phyloP scores from a whole-genome alignment of 2,329 filamentous ascomycete species.

The Spiromastix sp. region DNA sequence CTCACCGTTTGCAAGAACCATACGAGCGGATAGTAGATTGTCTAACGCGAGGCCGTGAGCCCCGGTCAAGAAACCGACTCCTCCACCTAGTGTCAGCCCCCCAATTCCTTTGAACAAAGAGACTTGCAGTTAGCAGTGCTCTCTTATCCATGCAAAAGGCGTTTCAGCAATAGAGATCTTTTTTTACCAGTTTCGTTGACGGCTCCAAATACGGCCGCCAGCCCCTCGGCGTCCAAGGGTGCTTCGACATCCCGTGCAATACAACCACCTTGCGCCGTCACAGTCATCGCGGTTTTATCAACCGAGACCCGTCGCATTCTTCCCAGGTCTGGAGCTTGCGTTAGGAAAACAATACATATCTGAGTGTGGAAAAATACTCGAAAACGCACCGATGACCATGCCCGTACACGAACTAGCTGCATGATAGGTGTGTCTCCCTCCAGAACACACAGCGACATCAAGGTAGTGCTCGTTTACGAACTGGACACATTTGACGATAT shows the following conservation, averaged over 20 bases:
- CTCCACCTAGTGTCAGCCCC: conserved; percentile 48
- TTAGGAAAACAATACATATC: too few relatives aligned
- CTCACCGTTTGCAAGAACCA: conserved; percentile 33
- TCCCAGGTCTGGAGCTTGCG: conserved; percentile 46
- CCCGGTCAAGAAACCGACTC: conserved; percentile 48
- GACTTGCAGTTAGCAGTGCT: too few relatives aligned
- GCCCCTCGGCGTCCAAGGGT: conserved; percentile 38
- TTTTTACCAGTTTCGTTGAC: conserved; percentile 53
- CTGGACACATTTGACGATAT: too few relatives aligned
- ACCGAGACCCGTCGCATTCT: conserved; percentile 42
- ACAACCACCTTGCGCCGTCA: conserved; percentile 43
- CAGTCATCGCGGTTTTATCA: conserved; percentile 33
- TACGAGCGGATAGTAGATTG: conserved; percentile 31
- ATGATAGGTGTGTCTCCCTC: conserved; percentile 47
- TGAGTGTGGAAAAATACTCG: too few relatives aligned
- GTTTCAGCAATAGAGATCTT: too few relatives aligned
- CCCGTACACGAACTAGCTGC: conserved; percentile 41
- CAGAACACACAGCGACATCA: conserved; percentile 43
- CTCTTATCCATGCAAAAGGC: too few relatives aligned
- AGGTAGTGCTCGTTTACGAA: conserved; percentile 37
- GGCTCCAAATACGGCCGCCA: conserved; percentile 52
- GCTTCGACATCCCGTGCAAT: conserved; percentile 46
- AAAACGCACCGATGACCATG: conserved; percentile 46
- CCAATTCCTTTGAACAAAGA: too few relatives aligned
- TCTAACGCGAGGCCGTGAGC: conserved; percentile 46